Conservation (phyloP, 1,139 yeast species). For the Candida neerlandica region DNA sequence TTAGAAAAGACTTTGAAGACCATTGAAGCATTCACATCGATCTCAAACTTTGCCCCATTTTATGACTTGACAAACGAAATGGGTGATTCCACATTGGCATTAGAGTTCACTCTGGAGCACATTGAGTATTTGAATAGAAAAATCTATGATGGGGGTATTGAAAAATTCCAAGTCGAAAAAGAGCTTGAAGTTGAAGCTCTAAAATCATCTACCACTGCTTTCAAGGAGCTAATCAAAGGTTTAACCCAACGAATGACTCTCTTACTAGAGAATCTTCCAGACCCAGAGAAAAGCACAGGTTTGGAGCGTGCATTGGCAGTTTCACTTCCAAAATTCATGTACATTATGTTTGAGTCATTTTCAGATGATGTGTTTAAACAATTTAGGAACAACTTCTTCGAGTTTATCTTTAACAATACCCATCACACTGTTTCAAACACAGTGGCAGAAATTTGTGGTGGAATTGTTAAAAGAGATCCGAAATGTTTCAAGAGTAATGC, state of each 20-base stretch:
- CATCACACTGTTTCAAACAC: slow-evolving; percentile 68
- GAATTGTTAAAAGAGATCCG: slow-evolving; percentile 66
- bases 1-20: slow-evolving; percentile 72
- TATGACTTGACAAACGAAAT: slow-evolving; percentile 49
- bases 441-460: slow-evolving; percentile 70
- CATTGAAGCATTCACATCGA: slow-evolving; percentile 68
- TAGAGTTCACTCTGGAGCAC: slow-evolving; percentile 72
- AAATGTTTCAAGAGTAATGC: slow-evolving; percentile 46
- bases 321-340: slow-evolving; percentile 63
- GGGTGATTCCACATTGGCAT: slow-evolving; percentile 60
- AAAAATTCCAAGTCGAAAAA: slow-evolving; percentile 33
- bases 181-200: slow-evolving; percentile 59
- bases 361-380: slow-evolving; percentile 62
- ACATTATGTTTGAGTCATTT: slow-evolving; percentile 68
- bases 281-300: slow-evolving; percentile 49
- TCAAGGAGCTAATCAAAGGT: slow-evolving; percentile 59
- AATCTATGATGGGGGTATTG: slow-evolving; percentile 23
- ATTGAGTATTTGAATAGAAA: slow-evolving; percentile 48
- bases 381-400: slow-evolving; percentile 54
- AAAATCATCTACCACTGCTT: slow-evolving; percentile 73
- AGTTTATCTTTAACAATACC: slow-evolving; percentile 62
- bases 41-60: slow-evolving; percentile 75
- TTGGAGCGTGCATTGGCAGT: slow-evolving; percentile 58
- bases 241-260: slow-evolving; percentile 64
- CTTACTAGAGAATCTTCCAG: slow-evolving; percentile 78